Conservation (phyloP, 2,329 filamentous ascomycete genomes). For the Fusarium odoratissimum region DNA sequence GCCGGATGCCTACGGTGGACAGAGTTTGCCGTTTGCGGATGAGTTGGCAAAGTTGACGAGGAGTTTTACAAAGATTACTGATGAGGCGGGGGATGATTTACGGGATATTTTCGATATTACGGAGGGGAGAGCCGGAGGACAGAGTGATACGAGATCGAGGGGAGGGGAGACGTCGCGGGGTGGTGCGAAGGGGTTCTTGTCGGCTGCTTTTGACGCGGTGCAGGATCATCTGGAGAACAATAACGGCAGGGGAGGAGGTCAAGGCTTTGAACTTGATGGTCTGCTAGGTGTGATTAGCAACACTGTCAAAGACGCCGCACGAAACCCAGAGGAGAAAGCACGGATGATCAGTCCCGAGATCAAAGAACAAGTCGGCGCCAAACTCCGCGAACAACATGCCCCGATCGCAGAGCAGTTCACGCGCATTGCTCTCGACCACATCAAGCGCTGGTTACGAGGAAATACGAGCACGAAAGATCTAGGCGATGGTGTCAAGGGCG, state of each 20-base stretch:
- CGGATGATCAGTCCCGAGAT: constrained; percentile 59
- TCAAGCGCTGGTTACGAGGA: constrained; percentile 59
- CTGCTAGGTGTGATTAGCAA: constrained; percentile 56
- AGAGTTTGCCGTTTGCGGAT: constrained; percentile 59
- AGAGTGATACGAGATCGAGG: constrained; percentile 44
- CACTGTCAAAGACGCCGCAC: constrained; percentile 57
- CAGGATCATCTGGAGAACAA: constrained; percentile 55
- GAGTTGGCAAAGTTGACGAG: constrained; percentile 57
- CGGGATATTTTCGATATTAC: constrained; percentile 58
- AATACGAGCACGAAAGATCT: constrained; percentile 56
- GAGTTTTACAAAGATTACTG: constrained; percentile 54
- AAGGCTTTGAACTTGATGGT: constrained; percentile 55
- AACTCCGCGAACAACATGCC: constrained; percentile 56
- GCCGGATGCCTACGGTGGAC: constrained; percentile 55
- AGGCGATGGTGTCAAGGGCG: constrained; percentile 57
- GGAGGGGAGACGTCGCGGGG: constrained; percentile 44
- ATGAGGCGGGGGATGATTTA: constrained; percentile 56
- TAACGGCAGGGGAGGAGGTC: constrained; percentile 42
- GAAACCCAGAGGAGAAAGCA: constrained; percentile 60
- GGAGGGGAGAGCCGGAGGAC: constrained; percentile 42
- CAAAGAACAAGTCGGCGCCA: constrained; percentile 56
- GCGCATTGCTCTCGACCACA: constrained; percentile 58
- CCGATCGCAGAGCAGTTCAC: constrained; percentile 60
- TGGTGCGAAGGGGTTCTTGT: constrained; percentile 53
- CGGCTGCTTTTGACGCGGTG: constrained; percentile 55